Evolutionary conservation across 2,329 filamentous ascomycete genomes (phyloP).

Genomic region (Clarireedia paspali): DNA sequence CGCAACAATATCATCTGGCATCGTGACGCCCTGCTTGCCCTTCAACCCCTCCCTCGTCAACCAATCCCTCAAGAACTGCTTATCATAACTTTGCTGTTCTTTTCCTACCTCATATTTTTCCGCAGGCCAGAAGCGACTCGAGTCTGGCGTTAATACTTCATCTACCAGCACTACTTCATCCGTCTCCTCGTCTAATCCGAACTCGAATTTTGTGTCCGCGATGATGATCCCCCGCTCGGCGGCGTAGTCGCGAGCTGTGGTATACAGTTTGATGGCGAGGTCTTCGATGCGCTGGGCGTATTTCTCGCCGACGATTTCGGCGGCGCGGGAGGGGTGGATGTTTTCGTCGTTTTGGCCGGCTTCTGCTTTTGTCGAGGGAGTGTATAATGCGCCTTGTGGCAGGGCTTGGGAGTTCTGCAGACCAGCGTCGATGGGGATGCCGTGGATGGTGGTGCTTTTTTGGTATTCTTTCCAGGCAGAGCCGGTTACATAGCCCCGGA

Average conservation of each 20-base stretch:
- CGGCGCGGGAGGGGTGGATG: constrained; percentile 51
- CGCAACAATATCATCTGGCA: constrained; percentile 63
- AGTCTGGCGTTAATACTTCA: constrained; percentile 72
- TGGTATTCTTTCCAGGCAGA: constrained; percentile 64
- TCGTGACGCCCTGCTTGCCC: constrained; percentile 61
- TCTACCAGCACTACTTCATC: constrained; percentile 61
- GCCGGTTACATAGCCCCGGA: constrained; percentile 68
- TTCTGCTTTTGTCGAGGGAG: constrained; percentile 61
- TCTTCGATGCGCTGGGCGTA: constrained; percentile 53
- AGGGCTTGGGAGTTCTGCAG: constrained; percentile 56
- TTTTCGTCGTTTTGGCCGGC: constrained; percentile 63
- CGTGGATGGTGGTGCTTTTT: constrained; percentile 56
- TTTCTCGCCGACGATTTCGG: constrained; percentile 40
- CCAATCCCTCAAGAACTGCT: constrained; percentile 81
- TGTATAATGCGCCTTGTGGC: constrained; percentile 53
- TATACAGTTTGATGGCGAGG: constrained; percentile 52
- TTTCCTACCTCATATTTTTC: constrained; percentile 64
- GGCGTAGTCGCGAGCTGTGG: constrained; percentile 45
- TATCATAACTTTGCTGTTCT: constrained; percentile 80
- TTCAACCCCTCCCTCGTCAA: constrained; percentile 65
- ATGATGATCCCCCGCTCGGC: constrained; percentile 58
- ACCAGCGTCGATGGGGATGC: constrained; percentile 49
- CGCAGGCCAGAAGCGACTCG: constrained; percentile 79
- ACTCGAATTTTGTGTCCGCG: constrained; percentile 70
- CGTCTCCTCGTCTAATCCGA: constrained; percentile 52